These are phyloP conservation scores for Hypoxylon sp. DNA, from an alignment of 2,329 filamentous ascomycete genomes.

Conservation along the genomic window DNA sequence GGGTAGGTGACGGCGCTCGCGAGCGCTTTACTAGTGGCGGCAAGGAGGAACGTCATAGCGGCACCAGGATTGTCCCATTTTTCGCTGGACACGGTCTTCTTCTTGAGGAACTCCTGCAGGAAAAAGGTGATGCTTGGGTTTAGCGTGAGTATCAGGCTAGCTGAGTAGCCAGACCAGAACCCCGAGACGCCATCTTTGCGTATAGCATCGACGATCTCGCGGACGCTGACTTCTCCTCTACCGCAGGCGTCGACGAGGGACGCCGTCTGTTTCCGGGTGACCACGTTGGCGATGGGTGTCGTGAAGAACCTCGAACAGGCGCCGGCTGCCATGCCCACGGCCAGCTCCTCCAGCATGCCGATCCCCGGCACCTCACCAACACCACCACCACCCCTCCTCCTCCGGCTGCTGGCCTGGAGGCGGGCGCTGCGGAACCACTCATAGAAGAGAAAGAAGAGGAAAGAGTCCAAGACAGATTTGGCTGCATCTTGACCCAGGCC, in stretches of 20 bases:
- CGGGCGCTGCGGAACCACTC: slow-evolving; percentile 61
- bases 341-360: slow-evolving; percentile 78
- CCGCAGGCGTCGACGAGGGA: slow-evolving; percentile 53
- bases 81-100: slow-evolving; percentile 67
- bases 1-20: slow-evolving; percentile 87
- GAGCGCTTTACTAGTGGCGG: slow-evolving; percentile 83
- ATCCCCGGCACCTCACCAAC: slow-evolving; percentile 56
- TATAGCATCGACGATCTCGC: slow-evolving; percentile 75
- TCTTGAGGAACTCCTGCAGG: slow-evolving; percentile 80
- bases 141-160: slow-evolving; percentile 82
- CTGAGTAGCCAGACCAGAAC: slow-evolving; percentile 91
- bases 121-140: slow-evolving; percentile 92
- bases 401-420: slow-evolving; percentile 32
- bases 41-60: slow-evolving; percentile 64
- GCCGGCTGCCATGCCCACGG: slow-evolving; percentile 80
- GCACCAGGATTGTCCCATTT: slow-evolving; percentile 54
- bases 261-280: slow-evolving; percentile 84
- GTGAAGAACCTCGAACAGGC: slow-evolving; percentile 82
- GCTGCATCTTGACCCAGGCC: slow-evolving; percentile 74
- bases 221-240: slow-evolving; percentile 58
- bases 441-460: slow-evolving; percentile 90
- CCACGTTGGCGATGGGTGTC: slow-evolving; percentile 85
- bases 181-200: slow-evolving; percentile 77
- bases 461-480: slow-evolving; percentile 81
- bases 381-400: slow-evolving; percentile 13